Conservation (phyloP, 148 eudicot genomes). For the Fagopyrum esculentum region DNA sequence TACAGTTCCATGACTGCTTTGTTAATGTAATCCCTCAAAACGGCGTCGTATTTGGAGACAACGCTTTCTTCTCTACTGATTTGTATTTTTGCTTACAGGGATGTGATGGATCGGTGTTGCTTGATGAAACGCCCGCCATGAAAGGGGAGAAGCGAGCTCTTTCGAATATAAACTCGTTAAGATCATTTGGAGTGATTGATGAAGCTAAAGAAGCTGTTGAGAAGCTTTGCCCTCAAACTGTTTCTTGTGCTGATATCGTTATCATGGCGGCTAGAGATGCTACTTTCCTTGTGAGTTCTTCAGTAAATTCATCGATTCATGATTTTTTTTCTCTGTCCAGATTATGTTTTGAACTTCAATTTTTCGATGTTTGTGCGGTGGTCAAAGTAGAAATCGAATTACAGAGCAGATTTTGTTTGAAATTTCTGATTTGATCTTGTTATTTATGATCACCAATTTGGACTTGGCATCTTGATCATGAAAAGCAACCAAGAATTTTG, state of each 20-base stretch:
- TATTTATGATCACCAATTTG: not conserved
- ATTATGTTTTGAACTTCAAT: not conserved
- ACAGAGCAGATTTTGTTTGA: not conserved
- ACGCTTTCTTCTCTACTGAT: not conserved
- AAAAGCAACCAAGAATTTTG: not conserved
- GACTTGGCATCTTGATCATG: constrained; percentile 1
- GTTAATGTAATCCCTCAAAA: constrained; percentile 45
- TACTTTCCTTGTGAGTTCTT: constrained; percentile 46
- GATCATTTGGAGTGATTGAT: constrained; percentile 79
- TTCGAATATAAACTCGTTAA: constrained; percentile 68
- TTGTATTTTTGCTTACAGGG: constrained; percentile 37
- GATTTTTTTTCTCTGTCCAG: not conserved
- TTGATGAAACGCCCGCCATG: constrained; percentile 81
- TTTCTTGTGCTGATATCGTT: constrained; percentile 90
- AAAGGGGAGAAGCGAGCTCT: constrained; percentile 67
- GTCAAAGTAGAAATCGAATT: not conserved
- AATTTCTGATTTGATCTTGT: not conserved
- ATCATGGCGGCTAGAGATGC: constrained; percentile 93
- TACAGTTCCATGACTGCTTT: constrained; percentile 93
- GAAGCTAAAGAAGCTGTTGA: constrained; percentile 66
- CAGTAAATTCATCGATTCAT: not conserved
- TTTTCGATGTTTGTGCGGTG: not conserved
- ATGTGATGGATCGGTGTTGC: constrained; percentile 79
- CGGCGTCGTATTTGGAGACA: not conserved
- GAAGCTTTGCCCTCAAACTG: constrained; percentile 50